Evolutionary conservation across 345 rosid genomes (phyloP), one percentile per base, ranked within the genome.

Genomic region (Microcos paniculata): DNA sequence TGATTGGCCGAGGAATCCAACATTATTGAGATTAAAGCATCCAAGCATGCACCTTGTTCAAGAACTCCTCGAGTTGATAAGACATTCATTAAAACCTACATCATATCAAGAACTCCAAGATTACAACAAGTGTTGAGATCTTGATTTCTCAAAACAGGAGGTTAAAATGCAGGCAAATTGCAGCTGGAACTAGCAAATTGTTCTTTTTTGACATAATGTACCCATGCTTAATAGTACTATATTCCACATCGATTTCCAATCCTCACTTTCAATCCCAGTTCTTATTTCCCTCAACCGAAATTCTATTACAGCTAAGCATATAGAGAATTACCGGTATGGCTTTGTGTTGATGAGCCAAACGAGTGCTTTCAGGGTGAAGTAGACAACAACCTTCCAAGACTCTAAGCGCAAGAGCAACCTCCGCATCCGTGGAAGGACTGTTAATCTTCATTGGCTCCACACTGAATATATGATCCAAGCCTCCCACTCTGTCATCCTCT

Each of bases 341-440:
- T 76, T 90, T 88, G 72, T 90, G 87, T 53, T 85, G 90, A 76
- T 92, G 95, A n/a, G 97, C 97, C 68, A 96, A 85, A 18, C 80
- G 71, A n/a, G 92, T 86, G 88, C 98, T 92, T 78, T 91, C 91
- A 15, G 85, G 80, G 78, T 96, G 97, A 57, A 96, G 95, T 74
- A 96, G 86, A 76, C 98, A 94, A 71, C 99, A 96, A 45, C 98
- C 98, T 86, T 94, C 99, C 67, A 94, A 79, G 84, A 92, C 97
- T 46, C 97, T 86, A 73, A 96, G 98, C 0, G 98, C 99, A 71
- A 96, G 89, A 8, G 95, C 92, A 16, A 88, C 87, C 74, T 94
- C 99, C 1, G 83, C 85, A 53, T 90, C 94, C 3, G 98, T 89
- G 4, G 97, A 89, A 43, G 98, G 97, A 80, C 95, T 92, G 21